Percentiles rank a stretch among this genome's conserved stretches.
phyloP scores from a whole-genome alignment of 1,139 yeast species.

The Meyerozyma athensensis region DNA sequence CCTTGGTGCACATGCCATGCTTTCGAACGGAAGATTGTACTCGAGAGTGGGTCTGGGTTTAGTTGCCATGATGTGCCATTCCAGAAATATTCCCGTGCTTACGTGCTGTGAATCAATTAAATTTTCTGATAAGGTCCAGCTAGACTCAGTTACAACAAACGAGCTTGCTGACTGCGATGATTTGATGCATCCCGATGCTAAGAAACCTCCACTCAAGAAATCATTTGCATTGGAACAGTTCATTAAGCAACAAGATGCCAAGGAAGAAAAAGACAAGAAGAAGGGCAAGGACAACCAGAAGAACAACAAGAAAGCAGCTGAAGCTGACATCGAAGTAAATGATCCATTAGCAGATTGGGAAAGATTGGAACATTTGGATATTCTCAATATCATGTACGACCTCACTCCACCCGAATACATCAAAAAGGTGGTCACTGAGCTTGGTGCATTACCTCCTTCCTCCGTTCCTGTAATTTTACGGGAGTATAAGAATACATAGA shows the following conservation, averaged over 20 bases:
- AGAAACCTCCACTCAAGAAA: constrained; percentile 55
- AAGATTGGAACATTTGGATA: constrained; percentile 56
- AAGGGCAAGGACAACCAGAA: constrained; percentile 12
- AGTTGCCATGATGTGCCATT: constrained; percentile 86
- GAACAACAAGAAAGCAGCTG: constrained; percentile 13
- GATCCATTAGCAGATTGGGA: constrained; percentile 62
- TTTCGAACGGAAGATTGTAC: constrained; percentile 88
- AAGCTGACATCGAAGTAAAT: constrained; percentile 16
- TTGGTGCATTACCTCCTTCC: constrained; percentile 94
- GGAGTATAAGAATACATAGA: constrained; percentile 67
- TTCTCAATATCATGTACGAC: constrained; percentile 86
- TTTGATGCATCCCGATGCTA: constrained; percentile 44
- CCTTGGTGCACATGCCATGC: constrained; percentile 95
- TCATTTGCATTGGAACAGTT: constrained; percentile 67
- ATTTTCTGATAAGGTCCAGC: constrained; percentile 91
- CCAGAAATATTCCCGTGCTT: constrained; percentile 85
- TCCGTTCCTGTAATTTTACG: constrained; percentile 95
- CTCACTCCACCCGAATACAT: constrained; percentile 92
- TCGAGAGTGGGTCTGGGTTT: constrained; percentile 95
- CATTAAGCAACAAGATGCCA: constrained; percentile 38
- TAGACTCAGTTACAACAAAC: constrained; percentile 90
- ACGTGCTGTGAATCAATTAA: constrained; percentile 95
- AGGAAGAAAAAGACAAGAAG: constrained; percentile 10
- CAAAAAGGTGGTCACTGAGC: constrained; percentile 91
- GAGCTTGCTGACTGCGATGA: constrained; percentile 88